phyloP scores from a whole-genome alignment of 805 yeast genomes.

The Lachancea sp. region DNA sequence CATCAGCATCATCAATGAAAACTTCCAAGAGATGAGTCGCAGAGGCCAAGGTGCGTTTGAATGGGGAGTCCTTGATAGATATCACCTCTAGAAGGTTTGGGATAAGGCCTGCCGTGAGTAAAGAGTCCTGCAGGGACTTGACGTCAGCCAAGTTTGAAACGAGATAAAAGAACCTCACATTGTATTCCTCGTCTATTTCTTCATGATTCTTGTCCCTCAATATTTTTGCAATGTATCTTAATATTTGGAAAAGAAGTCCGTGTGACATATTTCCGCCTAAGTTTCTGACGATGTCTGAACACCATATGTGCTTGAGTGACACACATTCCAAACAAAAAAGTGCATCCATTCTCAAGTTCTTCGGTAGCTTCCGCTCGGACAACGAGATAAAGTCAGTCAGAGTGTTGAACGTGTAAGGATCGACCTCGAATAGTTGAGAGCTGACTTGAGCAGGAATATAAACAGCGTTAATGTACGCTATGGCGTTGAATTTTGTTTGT shows the following conservation, averaged over 20 bases:
- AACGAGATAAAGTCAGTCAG: slow-evolving; percentile 69
- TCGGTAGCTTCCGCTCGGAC: slow-evolving; percentile 46
- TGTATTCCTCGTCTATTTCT: slow-evolving; percentile 42
- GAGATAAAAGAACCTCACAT: slow-evolving; percentile 48
- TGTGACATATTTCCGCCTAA: slow-evolving; percentile 84
- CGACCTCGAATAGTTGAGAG: slow-evolving; percentile 61
- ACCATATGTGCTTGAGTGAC: slow-evolving; percentile 60
- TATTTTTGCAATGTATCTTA: slow-evolving; percentile 55
- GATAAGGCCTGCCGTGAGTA: slow-evolving; percentile 72
- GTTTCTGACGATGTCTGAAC: slow-evolving; percentile 68
- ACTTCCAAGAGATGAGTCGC: slow-evolving; percentile 53
- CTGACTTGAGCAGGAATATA: slow-evolving; percentile 53
- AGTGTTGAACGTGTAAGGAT: slow-evolving; percentile 62
- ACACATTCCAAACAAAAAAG: slow-evolving; percentile 63
- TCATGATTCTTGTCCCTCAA: slow-evolving; percentile 36
- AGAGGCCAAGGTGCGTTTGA: slow-evolving; percentile 53
- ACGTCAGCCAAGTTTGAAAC: slow-evolving; percentile 56
- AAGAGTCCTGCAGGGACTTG: slow-evolving; percentile 46
- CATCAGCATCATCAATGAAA: slow-evolving; percentile 41
- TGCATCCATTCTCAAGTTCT: slow-evolving; percentile 51
- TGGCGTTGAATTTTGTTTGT: slow-evolving; percentile 57
- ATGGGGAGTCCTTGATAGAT: slow-evolving; percentile 43
- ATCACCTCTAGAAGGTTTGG: slow-evolving; percentile 59
- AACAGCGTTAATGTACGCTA: slow-evolving; percentile 56
- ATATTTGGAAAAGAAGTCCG: slow-evolving; percentile 68